Evolutionary conservation across 352 stramenopile genomes (phyloP).

Genomic region (Phytophthora palmivora): DNA sequence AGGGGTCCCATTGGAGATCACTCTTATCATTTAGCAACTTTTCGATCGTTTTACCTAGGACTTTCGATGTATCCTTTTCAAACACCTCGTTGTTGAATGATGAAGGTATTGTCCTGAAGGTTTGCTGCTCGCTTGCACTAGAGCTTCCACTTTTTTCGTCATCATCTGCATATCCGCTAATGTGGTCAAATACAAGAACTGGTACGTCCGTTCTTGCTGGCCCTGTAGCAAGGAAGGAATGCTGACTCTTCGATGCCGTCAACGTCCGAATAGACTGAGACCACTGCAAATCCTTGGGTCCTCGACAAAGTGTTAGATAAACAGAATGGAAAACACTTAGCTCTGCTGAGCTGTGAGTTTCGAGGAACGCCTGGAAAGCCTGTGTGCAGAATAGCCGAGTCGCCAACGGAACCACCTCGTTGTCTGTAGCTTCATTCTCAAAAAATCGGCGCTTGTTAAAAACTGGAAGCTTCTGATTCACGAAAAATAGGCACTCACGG

Average conservation of each 20-base stretch:
- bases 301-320: slow-evolving; percentile 66
- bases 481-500: slow-evolving; percentile 87
- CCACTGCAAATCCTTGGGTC: slow-evolving; percentile 60
- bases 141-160: neutral
- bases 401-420: slow-evolving; percentile 70
- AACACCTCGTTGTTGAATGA: slow-evolving; percentile 2
- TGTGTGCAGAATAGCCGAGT: slow-evolving; percentile 78
- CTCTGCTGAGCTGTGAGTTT: slow-evolving; percentile 75
- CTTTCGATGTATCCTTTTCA: slow-evolving; percentile 14
- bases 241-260: slow-evolving; percentile 33
- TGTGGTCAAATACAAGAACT: slow-evolving; percentile 27
- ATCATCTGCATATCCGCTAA: neutral
- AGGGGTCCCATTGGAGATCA: slow-evolving; percentile 26
- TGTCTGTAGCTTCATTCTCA: slow-evolving; percentile 58
- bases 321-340: slow-evolving; percentile 83
- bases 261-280: slow-evolving; percentile 44
- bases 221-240: slow-evolving; percentile 26
- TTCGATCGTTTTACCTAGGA: slow-evolving; percentile 45
- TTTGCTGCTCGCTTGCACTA: neutral
- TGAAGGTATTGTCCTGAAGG: neutral
- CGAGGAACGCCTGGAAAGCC: slow-evolving; percentile 82
- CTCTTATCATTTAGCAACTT: slow-evolving; percentile 32
- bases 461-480: slow-evolving; percentile 87
- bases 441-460: slow-evolving; percentile 90
- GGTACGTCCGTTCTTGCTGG: slow-evolving; percentile 29